phyloP scores from a whole-genome alignment of 2,329 filamentous ascomycete species.

The Fusarium guadeloupense region DNA sequence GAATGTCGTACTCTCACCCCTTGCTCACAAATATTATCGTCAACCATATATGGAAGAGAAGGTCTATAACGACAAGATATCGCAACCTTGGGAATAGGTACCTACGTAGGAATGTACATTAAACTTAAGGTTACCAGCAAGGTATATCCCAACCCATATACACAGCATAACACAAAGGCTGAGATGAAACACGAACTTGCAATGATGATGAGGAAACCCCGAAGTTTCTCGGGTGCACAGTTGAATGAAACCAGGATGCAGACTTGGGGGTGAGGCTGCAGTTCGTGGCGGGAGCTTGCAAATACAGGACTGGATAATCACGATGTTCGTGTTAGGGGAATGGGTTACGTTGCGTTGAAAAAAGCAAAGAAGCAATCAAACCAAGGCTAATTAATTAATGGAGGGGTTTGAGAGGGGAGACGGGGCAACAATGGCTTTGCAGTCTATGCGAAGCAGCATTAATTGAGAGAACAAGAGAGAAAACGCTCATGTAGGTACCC shows the following conservation, averaged over 20 bases:
- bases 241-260: conserved; percentile 1
- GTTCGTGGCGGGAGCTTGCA: too few relatives aligned
- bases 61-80: conserved; percentile 13
- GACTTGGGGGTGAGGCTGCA: conserved; percentile 11
- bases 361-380: conserved; percentile 33
- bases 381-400: not conserved
- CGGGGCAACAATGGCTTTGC: not conserved
- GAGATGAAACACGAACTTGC: conserved; percentile 17
- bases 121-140: conserved; percentile 24
- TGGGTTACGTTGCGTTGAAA: conserved; percentile 20
- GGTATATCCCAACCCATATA: conserved; percentile 21
- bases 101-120: conserved; percentile 5
- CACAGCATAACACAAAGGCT: conserved; percentile 11
- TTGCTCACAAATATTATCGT: conserved; percentile 2
- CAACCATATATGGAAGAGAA: conserved; percentile 10
- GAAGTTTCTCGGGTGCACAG: conserved; percentile 28
- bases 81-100: conserved; percentile 11
- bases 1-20: not conserved
- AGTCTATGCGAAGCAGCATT: not conserved
- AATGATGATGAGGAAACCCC: conserved; percentile 28
- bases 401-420: conserved; percentile 1
- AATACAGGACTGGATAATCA: too few relatives aligned
- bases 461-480: conserved; percentile 15
- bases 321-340: conserved; percentile 1
- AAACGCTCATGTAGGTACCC: not conserved